These are phyloP conservation scores for Mortierella sp. DNA, from an alignment of 371 early-diverging fungal genomes.

Conservation along the genomic window DNA sequence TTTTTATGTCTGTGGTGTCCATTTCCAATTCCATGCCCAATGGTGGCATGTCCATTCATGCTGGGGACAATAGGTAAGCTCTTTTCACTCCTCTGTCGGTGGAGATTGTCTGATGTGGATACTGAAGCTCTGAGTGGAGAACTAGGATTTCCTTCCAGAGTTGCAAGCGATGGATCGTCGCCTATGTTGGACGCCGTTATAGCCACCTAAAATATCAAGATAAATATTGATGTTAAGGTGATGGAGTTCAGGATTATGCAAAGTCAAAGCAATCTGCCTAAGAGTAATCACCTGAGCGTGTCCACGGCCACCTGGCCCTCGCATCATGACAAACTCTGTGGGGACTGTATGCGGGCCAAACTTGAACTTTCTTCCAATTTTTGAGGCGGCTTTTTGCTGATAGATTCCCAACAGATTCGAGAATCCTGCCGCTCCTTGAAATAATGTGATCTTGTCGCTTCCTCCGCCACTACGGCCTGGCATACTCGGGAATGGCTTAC, in stretches of 20 bases:
- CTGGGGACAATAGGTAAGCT: slow-evolving; percentile 21
- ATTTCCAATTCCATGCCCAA: slow-evolving; percentile 4
- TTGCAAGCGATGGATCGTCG: slow-evolving; percentile 21
- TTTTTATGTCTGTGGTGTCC: slow-evolving; percentile 1
- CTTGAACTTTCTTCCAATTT: slow-evolving; percentile 57
- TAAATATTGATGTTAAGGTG: background rate
- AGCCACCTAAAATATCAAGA: slow-evolving; percentile 29
- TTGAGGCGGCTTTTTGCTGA: slow-evolving; percentile 74
- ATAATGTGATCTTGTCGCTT: slow-evolving; percentile 72
- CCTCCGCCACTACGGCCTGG: slow-evolving; percentile 25
- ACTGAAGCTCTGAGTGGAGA: background rate
- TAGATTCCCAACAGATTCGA: slow-evolving; percentile 76
- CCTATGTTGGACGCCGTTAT: slow-evolving; percentile 42
- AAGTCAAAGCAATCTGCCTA: background rate
- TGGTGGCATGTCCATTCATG: background rate
- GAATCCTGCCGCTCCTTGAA: slow-evolving; percentile 87
- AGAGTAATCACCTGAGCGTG: slow-evolving; percentile 75
- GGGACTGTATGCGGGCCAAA: slow-evolving; percentile 62
- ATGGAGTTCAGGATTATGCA: background rate
- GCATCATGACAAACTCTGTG: slow-evolving; percentile 89
- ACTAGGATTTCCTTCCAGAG: background rate
- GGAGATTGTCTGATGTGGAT: background rate
- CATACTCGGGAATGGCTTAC: slow-evolving; percentile 47
- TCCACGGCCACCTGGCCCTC: slow-evolving; percentile 88
- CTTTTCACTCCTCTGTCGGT: slow-evolving; percentile 11